Base-by-base conservation (phyloP, 2,329 filamentous ascomycete genomes). In the Claviceps paspali region DNA sequence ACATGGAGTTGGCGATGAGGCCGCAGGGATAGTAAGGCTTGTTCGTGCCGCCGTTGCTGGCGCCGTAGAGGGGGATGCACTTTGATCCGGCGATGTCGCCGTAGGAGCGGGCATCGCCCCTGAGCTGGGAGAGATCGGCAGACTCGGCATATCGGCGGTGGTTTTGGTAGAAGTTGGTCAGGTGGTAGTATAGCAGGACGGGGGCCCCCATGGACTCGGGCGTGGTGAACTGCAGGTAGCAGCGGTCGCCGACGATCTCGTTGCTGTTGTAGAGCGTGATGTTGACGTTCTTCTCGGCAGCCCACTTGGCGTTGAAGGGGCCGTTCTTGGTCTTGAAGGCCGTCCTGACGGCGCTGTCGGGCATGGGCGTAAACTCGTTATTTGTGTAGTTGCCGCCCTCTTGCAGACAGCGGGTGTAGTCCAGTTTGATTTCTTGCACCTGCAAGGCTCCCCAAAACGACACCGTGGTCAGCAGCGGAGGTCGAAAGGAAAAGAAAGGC, bases 161-260 rank as follows among this genome's bases (percentile, higher is more conserved):
- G 56, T 98, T 98, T 61, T 98, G 91, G 65, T 96, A 96, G 64
- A 98, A 98, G 62, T 96, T 94, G 40, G 85, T 88, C 44, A 98
- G 76, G 48, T 82, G 81, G 60, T 98, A 98, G 65, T 95, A 98
- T 59, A 96, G 76, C 43, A 88, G 73, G 9, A 98, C 82, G 0
- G 88, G 86, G 1, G 86, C 74, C 3, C 71, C 68, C 59, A 98
- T 79, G 41, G 76, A 65, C 49, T 88, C 79, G 2, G 85, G 84
- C 7, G 95, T 76, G 26, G 72, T 65, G 60, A 96, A 94, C 43
- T 75, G 68, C 39, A 98, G 60, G 23, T 70, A 70, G 68, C 91
- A 98, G 60, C 73, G 49, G 42, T 60, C 62, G 35, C 63, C 60
- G 18, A 46, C 56, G 37, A 60, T 43, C 7, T 42, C 41, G 22